A percentile compares a stretch with the other conserved stretches of the same genome.
Conservation (phyloP, 2,329 filamentous ascomycete genomes). For the Calonectria naviculata region DNA sequence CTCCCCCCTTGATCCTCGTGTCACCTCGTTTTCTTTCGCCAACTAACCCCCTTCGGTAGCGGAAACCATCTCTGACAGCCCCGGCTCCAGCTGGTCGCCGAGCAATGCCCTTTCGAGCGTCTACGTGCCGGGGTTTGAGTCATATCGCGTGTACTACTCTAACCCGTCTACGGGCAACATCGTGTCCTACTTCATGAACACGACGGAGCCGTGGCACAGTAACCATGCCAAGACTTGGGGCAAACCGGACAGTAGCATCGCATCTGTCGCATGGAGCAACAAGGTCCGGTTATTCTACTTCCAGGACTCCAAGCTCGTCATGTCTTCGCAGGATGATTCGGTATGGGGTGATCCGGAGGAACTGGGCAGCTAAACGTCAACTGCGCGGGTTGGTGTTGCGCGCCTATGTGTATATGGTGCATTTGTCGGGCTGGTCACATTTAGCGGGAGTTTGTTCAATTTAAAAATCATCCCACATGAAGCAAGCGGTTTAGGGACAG, state of each 20-base stretch:
- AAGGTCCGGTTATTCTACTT: conserved; percentile 32
- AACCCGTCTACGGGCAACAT: conserved; percentile 23
- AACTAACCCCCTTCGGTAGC: neutral
- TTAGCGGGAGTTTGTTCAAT: neutral
- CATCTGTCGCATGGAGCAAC: conserved; percentile 26
- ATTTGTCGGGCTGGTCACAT: neutral
- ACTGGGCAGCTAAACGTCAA: neutral
- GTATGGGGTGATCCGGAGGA: conserved; percentile 14
- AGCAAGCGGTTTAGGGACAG: too few species aligned
- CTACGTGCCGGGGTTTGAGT: conserved; percentile 19
- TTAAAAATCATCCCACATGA: neutral
- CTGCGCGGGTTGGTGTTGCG: neutral
- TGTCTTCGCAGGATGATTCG: conserved; percentile 18
- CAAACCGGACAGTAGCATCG: conserved; percentile 24
- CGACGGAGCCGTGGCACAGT: neutral
- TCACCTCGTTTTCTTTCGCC: neutral
- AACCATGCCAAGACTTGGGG: conserved; percentile 22
- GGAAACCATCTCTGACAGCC: conserved; percentile 16
- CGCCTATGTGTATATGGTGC: neutral
- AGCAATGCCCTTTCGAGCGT: conserved; percentile 21
- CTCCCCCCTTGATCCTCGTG: neutral
- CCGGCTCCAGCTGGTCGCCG: conserved; percentile 23
- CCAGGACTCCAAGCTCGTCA: conserved; percentile 17
- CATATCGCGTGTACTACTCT: conserved; percentile 30
- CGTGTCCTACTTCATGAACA: conserved; percentile 20